Conservation (phyloP, 176 grass and related monocot species). For the Carex myosuroides region DNA sequence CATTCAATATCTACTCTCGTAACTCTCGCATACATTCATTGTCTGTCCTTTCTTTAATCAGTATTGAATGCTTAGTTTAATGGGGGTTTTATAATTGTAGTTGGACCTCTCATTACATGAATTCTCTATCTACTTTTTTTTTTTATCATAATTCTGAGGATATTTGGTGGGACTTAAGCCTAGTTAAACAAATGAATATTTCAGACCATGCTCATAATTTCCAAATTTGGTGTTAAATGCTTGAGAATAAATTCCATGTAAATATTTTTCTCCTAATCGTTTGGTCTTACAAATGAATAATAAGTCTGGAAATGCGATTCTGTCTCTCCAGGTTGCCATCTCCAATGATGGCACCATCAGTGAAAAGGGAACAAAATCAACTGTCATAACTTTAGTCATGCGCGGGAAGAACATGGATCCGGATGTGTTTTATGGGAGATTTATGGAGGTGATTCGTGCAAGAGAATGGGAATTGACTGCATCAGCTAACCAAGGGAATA, state of each 20-base stretch:
- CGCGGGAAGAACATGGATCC: constrained; percentile 64
- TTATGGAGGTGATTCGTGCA: constrained; percentile 67
- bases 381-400: constrained; percentile 63
- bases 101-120: background rate
- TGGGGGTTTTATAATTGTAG: background rate
- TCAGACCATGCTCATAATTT: background rate
- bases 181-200: background rate
- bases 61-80: background rate
- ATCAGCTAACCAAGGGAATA: constrained; percentile 16
- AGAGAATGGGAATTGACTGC: constrained; percentile 57
- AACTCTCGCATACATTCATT: constrained; percentile 6
- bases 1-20: constrained; percentile 20
- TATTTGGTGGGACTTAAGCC: background rate
- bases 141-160: background rate
- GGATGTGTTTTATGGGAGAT: constrained; percentile 74
- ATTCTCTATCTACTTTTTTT: background rate
- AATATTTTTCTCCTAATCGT: background rate
- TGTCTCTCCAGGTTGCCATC: constrained; percentile 50
- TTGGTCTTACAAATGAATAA: background rate
- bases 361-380: constrained; percentile 34
- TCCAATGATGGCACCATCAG: constrained; percentile 24
- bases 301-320: background rate
- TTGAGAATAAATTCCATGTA: background rate
- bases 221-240: background rate
- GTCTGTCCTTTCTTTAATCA: too few species aligned